phyloP scores from a whole-genome alignment of 805 yeast genomes.

The Metschnikowia shivogae region DNA sequence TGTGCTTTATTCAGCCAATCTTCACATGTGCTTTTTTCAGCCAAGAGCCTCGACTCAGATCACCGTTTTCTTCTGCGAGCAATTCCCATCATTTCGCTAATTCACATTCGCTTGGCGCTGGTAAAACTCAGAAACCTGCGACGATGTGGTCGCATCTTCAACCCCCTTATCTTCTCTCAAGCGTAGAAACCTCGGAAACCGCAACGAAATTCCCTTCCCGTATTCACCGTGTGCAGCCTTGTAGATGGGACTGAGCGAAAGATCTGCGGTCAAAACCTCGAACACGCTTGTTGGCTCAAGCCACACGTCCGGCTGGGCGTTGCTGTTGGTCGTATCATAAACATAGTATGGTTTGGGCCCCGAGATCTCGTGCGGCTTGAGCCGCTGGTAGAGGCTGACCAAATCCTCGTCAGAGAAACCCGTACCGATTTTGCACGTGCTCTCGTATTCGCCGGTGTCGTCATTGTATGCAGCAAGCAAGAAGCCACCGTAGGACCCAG shows the following conservation, averaged over 20 bases:
- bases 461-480: constrained; percentile 84
- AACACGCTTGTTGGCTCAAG: constrained; percentile 80
- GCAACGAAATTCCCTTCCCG: constrained; percentile 79
- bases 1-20: too few relatives aligned
- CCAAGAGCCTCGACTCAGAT: background rate
- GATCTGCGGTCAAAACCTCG: constrained; percentile 89
- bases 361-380: constrained; percentile 63
- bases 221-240: constrained; percentile 73
- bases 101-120: constrained; percentile 56
- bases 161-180: constrained; percentile 81
- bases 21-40: too few relatives aligned
- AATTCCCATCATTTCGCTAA: constrained; percentile 8
- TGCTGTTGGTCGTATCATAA: constrained; percentile 55
- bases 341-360: constrained; percentile 65
- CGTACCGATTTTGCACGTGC: constrained; percentile 96
- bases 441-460: constrained; percentile 89
- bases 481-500: constrained; percentile 94
- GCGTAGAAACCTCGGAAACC: constrained; percentile 85
- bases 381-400: constrained; percentile 50
- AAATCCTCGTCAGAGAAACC: constrained; percentile 89
- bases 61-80: background rate
- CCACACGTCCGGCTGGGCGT: constrained; percentile 89
- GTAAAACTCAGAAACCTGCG: constrained; percentile 80
- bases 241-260: constrained; percentile 83
- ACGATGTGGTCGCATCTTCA: constrained; percentile 83